Evolutionary conservation across 2,329 filamentous ascomycete genomes (phyloP), one percentile per base, ranked within the genome.

Genomic region (Penicillium sclerotigenum): DNA sequence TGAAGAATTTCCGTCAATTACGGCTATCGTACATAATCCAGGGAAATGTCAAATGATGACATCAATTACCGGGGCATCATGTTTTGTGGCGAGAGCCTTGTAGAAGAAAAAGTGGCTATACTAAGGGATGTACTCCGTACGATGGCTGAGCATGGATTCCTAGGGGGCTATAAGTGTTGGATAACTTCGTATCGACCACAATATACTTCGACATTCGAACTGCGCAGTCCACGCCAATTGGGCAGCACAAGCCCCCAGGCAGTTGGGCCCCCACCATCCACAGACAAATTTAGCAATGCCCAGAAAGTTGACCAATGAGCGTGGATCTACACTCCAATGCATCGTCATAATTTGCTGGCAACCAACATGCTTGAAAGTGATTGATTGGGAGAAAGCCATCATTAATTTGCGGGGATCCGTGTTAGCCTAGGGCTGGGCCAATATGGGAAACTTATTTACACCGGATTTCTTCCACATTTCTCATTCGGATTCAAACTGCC

Each of bases 1-100:
- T 53, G 41, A 31, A 34, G 50, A 47, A 59, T 49, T 60, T 60
- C 58, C 58, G 54, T 60, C 58, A 60, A 60, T 46, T 36, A 43
- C 34, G 20, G 28, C 26, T n/a, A 16, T 22, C 8, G 18, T 41
- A 38, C 4, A 50, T 36, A 38, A 37, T 54, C 42, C 50, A 42
- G 41, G 50, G 41, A 47, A 52, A 50, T 22, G 7, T 40, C 8
- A 20, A 29, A 50, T 37, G 24, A 29, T 18, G 24, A 13, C 36
- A 43, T 41, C 18, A 22, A 42, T n/a, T n/a, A n/a, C n/a, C n/a
- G n/a, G n/a, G n/a, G n/a, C n/a, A n/a, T n/a, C n/a, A n/a, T n/a
- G n/a, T n/a, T n/a, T n/a, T n/a, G n/a, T n/a, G n/a, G n/a, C n/a
- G n/a, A n/a, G n/a, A n/a, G n/a, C n/a, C n/a, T n/a, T n/a, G n/a